Percentiles rank a stretch among this genome's conserved stretches.
phyloP scores from a whole-genome alignment of 331 rosid species.

The Stylosanthes scabra region DNA sequence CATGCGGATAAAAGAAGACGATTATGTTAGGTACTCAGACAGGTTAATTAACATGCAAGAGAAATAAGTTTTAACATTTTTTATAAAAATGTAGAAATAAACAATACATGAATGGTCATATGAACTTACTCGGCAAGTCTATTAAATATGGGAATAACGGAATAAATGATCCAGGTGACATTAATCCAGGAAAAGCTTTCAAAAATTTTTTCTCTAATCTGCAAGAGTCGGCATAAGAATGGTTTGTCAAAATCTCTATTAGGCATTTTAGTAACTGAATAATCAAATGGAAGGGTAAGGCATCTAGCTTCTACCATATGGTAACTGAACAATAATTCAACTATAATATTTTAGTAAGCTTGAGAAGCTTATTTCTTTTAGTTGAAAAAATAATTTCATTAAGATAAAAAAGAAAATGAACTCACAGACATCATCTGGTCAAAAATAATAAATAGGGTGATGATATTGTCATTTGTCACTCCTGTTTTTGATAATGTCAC shows the following conservation, averaged over 20 bases:
- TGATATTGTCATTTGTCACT: too few relatives aligned
- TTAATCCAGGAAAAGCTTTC: conserved; percentile 76
- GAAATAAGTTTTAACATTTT: not conserved
- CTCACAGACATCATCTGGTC: too few relatives aligned
- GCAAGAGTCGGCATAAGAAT: conserved; percentile 40
- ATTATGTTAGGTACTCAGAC: not conserved
- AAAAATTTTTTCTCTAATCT: conserved; percentile 76
- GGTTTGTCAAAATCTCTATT: conserved; percentile 30
- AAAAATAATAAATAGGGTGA: too few relatives aligned
- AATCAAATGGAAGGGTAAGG: too few relatives aligned
- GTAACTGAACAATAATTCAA: too few relatives aligned
- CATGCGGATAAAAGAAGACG: not conserved
- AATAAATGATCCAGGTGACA: conserved; percentile 93
- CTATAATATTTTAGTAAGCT: too few relatives aligned
- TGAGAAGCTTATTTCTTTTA: too few relatives aligned
- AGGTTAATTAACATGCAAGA: not conserved
- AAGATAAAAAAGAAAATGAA: too few relatives aligned
- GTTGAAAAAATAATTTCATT: too few relatives aligned
- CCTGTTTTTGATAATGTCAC: too few relatives aligned
- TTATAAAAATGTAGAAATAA: conserved; percentile 24
- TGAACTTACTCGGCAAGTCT: conserved; percentile 89
- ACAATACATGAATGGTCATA: conserved; percentile 22
- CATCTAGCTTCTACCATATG: not conserved
- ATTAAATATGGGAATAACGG: conserved; percentile 75
- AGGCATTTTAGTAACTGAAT: not conserved